A percentile compares a stretch with the other conserved stretches of the same genome.
Evolutionary conservation across 768 basidiomycete genomes (phyloP).

Genomic region (Pholiota conissans): DNA sequence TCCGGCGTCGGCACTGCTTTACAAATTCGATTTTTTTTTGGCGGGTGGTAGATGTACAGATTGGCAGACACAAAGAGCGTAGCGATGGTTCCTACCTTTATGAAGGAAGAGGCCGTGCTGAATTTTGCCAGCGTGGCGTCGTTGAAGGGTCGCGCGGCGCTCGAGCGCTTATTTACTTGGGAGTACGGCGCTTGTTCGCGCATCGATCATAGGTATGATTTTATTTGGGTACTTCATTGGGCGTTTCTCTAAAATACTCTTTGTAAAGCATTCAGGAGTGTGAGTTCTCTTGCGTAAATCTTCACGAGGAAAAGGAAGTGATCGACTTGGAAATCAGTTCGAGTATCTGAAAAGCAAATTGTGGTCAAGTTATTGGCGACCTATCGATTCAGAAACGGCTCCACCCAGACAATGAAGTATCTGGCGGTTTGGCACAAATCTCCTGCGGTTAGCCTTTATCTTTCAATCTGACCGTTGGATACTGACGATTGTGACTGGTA

Average conservation of each 20-base stretch:
- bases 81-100: slow-evolving; percentile 13
- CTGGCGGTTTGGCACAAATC: slow-evolving; percentile 14
- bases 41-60: slow-evolving; percentile 17
- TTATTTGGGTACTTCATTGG: neutral
- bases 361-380: slow-evolving; percentile 7
- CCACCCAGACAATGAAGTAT: slow-evolving; percentile 10
- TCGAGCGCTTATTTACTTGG: slow-evolving; percentile 17
- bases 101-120: slow-evolving; percentile 14
- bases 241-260: too few relatives aligned
- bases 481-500: neutral
- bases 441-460: slow-evolving; percentile 4
- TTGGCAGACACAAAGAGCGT: slow-evolving; percentile 17
- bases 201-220: slow-evolving; percentile 13
- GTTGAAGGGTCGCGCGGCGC: slow-evolving; percentile 8
- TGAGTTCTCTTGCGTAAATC: neutral
- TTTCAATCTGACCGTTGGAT: too few relatives aligned
- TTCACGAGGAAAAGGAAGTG: too few relatives aligned
- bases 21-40: neutral
- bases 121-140: slow-evolving; percentile 9
- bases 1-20: neutral
- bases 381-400: slow-evolving; percentile 15
- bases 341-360: slow-evolving; percentile 6
- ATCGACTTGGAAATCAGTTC: neutral
- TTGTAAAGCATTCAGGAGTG: slow-evolving; percentile 7
- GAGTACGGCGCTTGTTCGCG: slow-evolving; percentile 16